Evolutionary conservation across 2,329 filamentous ascomycete genomes (phyloP), one percentile per base, ranked within the genome.

Genomic region (Fusarium multiceps): DNA sequence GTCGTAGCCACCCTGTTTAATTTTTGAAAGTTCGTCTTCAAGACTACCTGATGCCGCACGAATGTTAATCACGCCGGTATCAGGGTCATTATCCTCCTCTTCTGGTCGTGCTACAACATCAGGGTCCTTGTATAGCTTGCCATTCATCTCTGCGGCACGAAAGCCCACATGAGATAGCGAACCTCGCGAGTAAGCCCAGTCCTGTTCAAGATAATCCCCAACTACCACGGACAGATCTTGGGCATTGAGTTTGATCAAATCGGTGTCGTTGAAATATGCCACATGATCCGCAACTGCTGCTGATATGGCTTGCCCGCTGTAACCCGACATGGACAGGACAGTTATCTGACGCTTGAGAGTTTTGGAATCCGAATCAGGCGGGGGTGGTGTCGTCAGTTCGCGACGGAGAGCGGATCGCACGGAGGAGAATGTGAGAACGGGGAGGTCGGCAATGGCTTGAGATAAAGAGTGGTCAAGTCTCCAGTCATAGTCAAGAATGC

Each of bases 201-300:
- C 84, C 73, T 92, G 89, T 7, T 90, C 91, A 12, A 94, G 79
- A 72, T 94, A 93, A 45, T 88, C 85, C 4, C 90, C 91, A 1
- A 90, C 85, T 27, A 96, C 82, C 51, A 90, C 85, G 5, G 91
- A 91, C 55, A 97, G 80, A 74, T 92, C 90, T 66, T 90, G 87
- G 2, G 92, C 88, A 74, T 90, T 87, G 13, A 97, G 76, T 21
- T 87, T 85, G 32, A 96, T 80, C 5, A 95, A 75, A 69, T 95
- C 89, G 5, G 92, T 90, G 9, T 81, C 82, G 8, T 92, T 81
- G 34, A 88, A 84, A 14, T 82, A 81, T 1, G 92, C 91, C 45
- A 91, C 81, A 53, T 88, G 85, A 63, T 88, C 84, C 3, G 94
- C 86, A n/a, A 92, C 81, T 18, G 79, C 75, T 55, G 80, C 73